Conservation (phyloP, 331 rosid genomes). For the Pyracantha coccinea region DNA sequence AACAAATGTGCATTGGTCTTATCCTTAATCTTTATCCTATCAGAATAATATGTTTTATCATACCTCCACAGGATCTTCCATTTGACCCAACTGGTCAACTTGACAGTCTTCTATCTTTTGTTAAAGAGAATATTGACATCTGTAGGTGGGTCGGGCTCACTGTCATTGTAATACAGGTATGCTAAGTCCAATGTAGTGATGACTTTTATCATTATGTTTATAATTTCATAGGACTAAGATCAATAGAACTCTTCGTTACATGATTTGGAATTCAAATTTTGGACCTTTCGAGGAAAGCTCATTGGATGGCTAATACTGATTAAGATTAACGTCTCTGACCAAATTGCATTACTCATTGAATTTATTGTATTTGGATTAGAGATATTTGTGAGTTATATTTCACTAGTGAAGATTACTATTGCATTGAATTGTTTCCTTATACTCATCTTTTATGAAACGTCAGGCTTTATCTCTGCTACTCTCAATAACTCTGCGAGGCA, state of each 20-base stretch:
- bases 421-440: neutral
- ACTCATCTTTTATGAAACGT: constrained; percentile 18
- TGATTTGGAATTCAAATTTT: neutral
- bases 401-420: neutral
- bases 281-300: neutral
- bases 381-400: neutral
- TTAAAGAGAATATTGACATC: constrained; percentile 57
- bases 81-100: constrained; percentile 78
- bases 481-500: constrained; percentile 60
- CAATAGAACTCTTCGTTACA: neutral
- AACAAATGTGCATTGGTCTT: constrained; percentile 2
- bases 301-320: neutral
- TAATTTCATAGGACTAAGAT: neutral
- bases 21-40: constrained; percentile 2
- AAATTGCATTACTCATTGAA: neutral
- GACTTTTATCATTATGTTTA: neutral
- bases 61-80: constrained; percentile 69
- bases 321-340: neutral
- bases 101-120: constrained; percentile 48
- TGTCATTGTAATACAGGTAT: constrained; percentile 75
- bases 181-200: neutral
- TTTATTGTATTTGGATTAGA: neutral
- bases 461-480: constrained; percentile 71
- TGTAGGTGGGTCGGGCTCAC: constrained; percentile 73
- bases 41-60: constrained; percentile 6